Evolutionary conservation across 805 yeast species (phyloP).

Genomic region (Huiozyma sinensis): DNA sequence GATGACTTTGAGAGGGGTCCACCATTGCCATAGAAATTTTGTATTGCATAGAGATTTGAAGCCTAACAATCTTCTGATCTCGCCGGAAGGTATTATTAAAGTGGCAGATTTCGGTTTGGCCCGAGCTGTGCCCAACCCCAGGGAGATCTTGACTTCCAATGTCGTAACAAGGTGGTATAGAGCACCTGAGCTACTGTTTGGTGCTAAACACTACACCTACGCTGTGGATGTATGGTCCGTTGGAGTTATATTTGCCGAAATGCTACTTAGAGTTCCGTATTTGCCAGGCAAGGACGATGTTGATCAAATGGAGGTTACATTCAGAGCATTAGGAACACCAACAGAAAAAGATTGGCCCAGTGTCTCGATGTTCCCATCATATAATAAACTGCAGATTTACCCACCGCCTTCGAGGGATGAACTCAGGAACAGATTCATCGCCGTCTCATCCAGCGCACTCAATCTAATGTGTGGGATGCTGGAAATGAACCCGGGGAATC

Average conservation of each 20-base stretch:
- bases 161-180: conserved; percentile 98
- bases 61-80: conserved; percentile 79
- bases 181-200: conserved; percentile 87
- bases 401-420: conserved; percentile 80
- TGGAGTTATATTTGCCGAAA: conserved; percentile 91
- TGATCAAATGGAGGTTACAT: conserved; percentile 88
- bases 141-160: conserved; percentile 73
- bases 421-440: conserved; percentile 71
- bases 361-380: conserved; percentile 67
- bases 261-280: conserved; percentile 91
- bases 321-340: conserved; percentile 93
- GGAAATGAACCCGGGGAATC: conserved; percentile 62
- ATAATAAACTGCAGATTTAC: conserved; percentile 60
- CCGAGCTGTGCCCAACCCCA: conserved; percentile 66
- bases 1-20: conserved; percentile 90
- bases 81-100: conserved; percentile 81
- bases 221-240: conserved; percentile 95
- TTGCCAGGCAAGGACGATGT: conserved; percentile 85
- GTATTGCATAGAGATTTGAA: conserved; percentile 88
- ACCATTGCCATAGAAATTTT: conserved; percentile 88
- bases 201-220: conserved; percentile 78
- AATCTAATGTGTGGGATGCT: conserved; percentile 66
- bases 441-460: conserved; percentile 79
- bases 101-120: conserved; percentile 98
- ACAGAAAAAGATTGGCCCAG: conserved; percentile 88